Evolutionary conservation across 352 stramenopile species (phyloP).

Genomic region (Phytophthora macrochlamydospora): DNA sequence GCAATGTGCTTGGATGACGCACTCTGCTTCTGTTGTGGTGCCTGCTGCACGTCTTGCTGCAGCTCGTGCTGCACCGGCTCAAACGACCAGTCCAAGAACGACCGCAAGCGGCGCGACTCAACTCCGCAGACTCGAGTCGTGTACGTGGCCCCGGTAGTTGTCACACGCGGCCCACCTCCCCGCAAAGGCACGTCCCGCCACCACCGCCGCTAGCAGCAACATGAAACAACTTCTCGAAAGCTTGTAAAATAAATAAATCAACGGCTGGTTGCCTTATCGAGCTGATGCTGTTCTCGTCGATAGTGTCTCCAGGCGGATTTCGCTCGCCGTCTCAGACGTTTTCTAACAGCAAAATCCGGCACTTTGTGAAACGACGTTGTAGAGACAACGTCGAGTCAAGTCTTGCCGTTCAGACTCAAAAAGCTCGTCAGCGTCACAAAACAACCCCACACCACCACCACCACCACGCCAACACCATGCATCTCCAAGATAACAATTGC

Average conservation of each 20-base stretch:
- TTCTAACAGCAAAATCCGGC: neutral
- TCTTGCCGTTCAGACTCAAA: neutral
- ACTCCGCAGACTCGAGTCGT: constrained; percentile 18
- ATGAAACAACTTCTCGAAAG: neutral
- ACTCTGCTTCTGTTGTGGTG: constrained; percentile 22
- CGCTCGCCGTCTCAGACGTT: neutral
- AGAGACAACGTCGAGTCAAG: neutral
- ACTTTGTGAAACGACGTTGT: too few relatives aligned
- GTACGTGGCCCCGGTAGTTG: constrained; percentile 26
- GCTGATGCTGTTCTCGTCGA: too few relatives aligned
- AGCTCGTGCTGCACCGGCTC: constrained; percentile 19
- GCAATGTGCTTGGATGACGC: constrained; percentile 24
- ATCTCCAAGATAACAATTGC: too few relatives aligned
- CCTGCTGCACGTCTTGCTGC: constrained; percentile 17
- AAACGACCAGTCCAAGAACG: constrained; percentile 11
- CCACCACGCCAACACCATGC: too few relatives aligned
- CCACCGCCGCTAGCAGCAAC: constrained; percentile 8
- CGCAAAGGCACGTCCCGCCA: constrained; percentile 15
- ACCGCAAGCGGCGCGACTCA: constrained; percentile 7
- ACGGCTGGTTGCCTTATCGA: neutral
- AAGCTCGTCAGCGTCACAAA: too few relatives aligned
- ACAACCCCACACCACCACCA: too few relatives aligned
- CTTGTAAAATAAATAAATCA: neutral
- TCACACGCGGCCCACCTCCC: constrained; percentile 17
- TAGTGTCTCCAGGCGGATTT: too few relatives aligned